These are phyloP conservation scores for Dichotomopilus funicola DNA, from an alignment of 2,329 filamentous ascomycete species.

Conservation along the genomic window DNA sequence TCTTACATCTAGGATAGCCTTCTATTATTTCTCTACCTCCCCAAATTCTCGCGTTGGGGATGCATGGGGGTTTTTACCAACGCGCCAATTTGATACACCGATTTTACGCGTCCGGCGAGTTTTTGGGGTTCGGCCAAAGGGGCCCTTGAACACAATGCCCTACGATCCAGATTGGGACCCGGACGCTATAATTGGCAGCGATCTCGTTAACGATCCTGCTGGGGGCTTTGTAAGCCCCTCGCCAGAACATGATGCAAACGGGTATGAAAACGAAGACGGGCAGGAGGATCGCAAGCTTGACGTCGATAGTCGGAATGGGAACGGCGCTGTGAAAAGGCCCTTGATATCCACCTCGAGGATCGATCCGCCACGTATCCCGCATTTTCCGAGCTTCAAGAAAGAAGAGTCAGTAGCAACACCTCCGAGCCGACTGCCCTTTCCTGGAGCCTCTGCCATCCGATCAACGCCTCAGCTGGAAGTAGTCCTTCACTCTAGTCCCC, in stretches of 20 bases:
- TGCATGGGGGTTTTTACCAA: too few relatives aligned
- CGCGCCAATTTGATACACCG: too few relatives aligned
- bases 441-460: background rate
- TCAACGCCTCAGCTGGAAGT: slow-evolving; percentile 8
- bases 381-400: too few relatives aligned
- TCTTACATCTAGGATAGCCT: too few relatives aligned
- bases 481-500: slow-evolving; percentile 14
- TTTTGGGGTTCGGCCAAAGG: background rate
- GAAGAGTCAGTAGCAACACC: background rate
- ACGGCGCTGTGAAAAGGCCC: background rate
- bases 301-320: background rate
- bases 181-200: background rate
- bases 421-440: background rate
- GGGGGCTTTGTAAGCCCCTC: background rate
- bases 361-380: too few relatives aligned
- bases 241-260: background rate
- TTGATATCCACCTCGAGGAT: too few relatives aligned
- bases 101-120: background rate
- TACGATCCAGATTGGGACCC: slow-evolving; percentile 15
- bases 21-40: too few relatives aligned
- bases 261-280: background rate
- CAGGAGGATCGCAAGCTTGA: background rate
- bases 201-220: too few relatives aligned
- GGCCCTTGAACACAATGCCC: slow-evolving; percentile 9
- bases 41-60: too few relatives aligned